Evolutionary conservation across 2,329 filamentous ascomycete species (phyloP), one percentile per base, ranked within the genome.

Genomic region (Aureobasidium sp.): DNA sequence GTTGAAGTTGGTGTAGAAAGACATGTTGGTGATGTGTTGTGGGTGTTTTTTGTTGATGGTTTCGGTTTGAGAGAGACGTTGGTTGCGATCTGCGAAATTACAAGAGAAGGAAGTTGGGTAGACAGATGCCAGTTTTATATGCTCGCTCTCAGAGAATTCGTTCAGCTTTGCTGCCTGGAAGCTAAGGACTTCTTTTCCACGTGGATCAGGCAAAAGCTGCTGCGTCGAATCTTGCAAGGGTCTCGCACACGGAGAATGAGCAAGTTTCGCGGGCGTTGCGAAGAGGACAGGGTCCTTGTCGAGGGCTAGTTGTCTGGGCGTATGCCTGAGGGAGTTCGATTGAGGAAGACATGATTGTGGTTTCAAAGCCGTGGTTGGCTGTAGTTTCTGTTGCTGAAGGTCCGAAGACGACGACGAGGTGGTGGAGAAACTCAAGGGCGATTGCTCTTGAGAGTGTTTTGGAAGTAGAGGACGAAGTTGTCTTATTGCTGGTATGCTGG

Each of bases 291-390:
- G 91, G 85, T 91, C 88, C 80, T 86, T 73, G 60, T 70, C 73
- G 74, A 76, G 77, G 68, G 70, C 72, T 68, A 71, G 72, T 70
- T 57, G 53, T 27, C 74, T 70, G 67, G 79, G 77, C 73, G 76
- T 79, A 77, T 76, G 74, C 76, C 71, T 75, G 73, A 72, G 74
- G 75, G 74, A 69, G 71, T 77, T 70, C 74, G 77, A 73, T 75
- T 77, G 74, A 83, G 86, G 83, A 85, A 81, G 87, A 88, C 88
- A 92, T 92, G 81, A 69, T 90, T 84, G 84, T 71, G 77, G 74
- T 74, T 76, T 73, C 75, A 84, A 83, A 89, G 88, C 87, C 88
- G 88, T 91, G 82, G 81, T 90, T 86, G 87, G 86, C 85, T 88
- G 73, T 80, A 82, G 67, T 75, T 78, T 59, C 50, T 46, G 43